Evolutionary conservation across 805 yeast species (phyloP).

Genomic region (Grigorovia yakushimaensis): DNA sequence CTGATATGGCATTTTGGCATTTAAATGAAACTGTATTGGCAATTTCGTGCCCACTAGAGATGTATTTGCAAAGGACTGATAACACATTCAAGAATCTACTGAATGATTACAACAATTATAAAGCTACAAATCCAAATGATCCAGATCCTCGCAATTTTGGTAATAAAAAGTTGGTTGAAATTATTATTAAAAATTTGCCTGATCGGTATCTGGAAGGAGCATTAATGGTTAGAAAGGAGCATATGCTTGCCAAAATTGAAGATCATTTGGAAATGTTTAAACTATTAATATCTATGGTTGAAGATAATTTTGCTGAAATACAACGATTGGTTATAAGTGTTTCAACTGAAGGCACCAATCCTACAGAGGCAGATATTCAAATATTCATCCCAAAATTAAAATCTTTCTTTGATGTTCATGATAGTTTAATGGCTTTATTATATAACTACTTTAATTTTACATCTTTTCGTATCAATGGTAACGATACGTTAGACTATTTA

Average conservation of each 20-base stretch:
- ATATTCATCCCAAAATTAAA: conserved; percentile 7
- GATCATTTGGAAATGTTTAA: conserved; percentile 17
- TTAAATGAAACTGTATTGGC: conserved; percentile 15
- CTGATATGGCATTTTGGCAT: conserved; percentile 18
- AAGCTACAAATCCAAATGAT: not conserved
- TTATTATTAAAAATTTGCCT: conserved; percentile 12
- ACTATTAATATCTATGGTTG: conserved; percentile 4
- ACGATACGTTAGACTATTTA: conserved; percentile 12
- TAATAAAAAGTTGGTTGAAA: conserved; percentile 11
- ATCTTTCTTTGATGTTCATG: conserved; percentile 14
- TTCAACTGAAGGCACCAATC: not conserved
- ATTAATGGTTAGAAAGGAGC: conserved; percentile 6
- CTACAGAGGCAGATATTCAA: not conserved
- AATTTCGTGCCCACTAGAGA: conserved; percentile 19
- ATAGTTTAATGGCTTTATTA: conserved; percentile 15
- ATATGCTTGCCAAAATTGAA: conserved; percentile 7
- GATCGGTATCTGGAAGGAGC: conserved; percentile 12
- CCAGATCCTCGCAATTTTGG: conserved; percentile 1
- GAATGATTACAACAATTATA: not conserved
- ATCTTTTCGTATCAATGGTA: conserved; percentile 13
- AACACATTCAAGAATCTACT: not conserved
- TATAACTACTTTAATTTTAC: conserved; percentile 20
- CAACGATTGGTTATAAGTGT: conserved; percentile 7
- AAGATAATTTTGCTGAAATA: conserved; percentile 10
- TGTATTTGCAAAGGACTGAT: conserved; percentile 8